phyloP scores from a whole-genome alignment of 257 asterid species.

The Nemophila menziesii region DNA sequence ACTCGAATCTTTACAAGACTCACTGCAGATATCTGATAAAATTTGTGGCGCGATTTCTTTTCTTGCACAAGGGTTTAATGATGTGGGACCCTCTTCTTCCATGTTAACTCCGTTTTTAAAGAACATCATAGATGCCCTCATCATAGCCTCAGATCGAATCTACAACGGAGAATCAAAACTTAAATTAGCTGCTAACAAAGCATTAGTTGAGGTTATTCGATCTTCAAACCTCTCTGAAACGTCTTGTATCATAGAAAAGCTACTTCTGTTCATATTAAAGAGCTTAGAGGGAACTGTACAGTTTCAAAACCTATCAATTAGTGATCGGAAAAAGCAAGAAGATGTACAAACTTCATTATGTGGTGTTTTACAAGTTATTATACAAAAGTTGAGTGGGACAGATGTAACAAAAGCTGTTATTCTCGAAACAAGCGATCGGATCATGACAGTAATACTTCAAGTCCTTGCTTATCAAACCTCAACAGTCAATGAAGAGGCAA shows the following conservation, averaged over 20 bases:
- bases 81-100: slow-evolving; percentile 60
- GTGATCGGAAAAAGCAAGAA: slow-evolving; percentile 80
- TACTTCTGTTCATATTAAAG: slow-evolving; percentile 59
- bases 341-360: slow-evolving; percentile 82
- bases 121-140: slow-evolving; percentile 41
- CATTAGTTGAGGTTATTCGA: slow-evolving; percentile 65
- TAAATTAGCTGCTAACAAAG: slow-evolving; percentile 62
- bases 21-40: slow-evolving; percentile 73
- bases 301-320: slow-evolving; percentile 48
- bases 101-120: slow-evolving; percentile 53
- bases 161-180: slow-evolving; percentile 63
- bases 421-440: slow-evolving; percentile 63
- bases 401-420: slow-evolving; percentile 49
- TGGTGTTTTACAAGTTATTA: slow-evolving; percentile 76
- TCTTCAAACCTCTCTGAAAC: slow-evolving; percentile 58
- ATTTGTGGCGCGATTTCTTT: slow-evolving; percentile 77
- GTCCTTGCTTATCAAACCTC: slow-evolving; percentile 74
- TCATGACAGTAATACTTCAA: slow-evolving; percentile 57
- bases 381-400: slow-evolving; percentile 53
- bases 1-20: slow-evolving; percentile 51
- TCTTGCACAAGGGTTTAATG: slow-evolving; percentile 82
- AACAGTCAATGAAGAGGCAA: slow-evolving; percentile 84
- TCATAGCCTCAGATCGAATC: slow-evolving; percentile 55
- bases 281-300: slow-evolving; percentile 49
- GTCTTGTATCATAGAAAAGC: slow-evolving; percentile 41